Evolutionary conservation across 2,329 filamentous ascomycete genomes (phyloP), one percentile per base, ranked within the genome.

Genomic region (Periconia sp.): DNA sequence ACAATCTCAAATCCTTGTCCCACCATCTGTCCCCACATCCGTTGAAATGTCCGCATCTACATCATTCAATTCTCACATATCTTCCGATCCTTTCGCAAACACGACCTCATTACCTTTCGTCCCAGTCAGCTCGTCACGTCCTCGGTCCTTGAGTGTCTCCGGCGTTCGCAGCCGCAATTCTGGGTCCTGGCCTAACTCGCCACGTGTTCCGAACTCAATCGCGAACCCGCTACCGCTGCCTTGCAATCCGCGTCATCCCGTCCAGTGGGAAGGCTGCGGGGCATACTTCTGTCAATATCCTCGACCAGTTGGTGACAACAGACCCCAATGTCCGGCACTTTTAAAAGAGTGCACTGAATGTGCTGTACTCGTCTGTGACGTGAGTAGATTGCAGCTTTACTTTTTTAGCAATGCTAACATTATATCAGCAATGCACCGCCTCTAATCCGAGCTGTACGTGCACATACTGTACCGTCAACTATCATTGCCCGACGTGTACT

Each of bases 211-310:
- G 8, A 68, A 52, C 21, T 56, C 66, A 0, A 63, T 68, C 29
- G 52, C 59, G 2, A 66, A 64, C 16, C 63, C 63, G 11, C 57
- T 67, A 15, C 68, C 70, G 15, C 52, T 72, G 5, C 71, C 71
- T 6, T 69, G 70, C 38, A 62, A 68, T 36, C 65, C 68, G 21
- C 57, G 65, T 3, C 71, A 73, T 52, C 71, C 71, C 9, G 71
- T 73, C 3, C 70, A 73, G 36, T 73, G 71, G 71, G 61, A 71
- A 52, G 71, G 71, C 12, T 73, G 71, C 40, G 71, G 71, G 2
- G 63, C 68, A 2, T 73, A 72, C 48, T 73, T 72, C 41, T 73
- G 71, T 45, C 69, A 70, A 35, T 65, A 62, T 40, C 59, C 65
- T 9, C 50, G 70, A 18, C 66, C 68, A 3, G 61, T 70, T 10